Conservation (phyloP, 331 rosid species). For the Dryas integrifolia region DNA sequence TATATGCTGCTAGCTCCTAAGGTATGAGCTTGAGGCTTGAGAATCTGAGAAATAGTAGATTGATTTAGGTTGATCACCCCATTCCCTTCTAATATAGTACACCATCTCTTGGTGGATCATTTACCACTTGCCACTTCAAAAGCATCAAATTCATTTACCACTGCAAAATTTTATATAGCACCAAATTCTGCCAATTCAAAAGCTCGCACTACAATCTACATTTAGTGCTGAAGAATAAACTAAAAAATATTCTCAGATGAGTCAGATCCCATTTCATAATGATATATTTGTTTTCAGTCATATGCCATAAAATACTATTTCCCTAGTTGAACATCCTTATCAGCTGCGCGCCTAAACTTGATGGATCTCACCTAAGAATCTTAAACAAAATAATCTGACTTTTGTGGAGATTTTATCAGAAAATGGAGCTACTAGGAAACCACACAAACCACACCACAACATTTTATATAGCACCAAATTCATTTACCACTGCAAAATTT, state of each 20-base stretch:
- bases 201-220: neutral
- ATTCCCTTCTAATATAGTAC: too few species aligned
- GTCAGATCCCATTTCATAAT: neutral
- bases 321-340: neutral
- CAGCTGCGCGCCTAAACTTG: neutral
- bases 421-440: neutral
- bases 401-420: neutral
- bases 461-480: too few species aligned
- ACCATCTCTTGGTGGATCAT: too few species aligned
- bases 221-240: neutral
- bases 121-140: too few species aligned
- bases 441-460: neutral
- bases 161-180: too few species aligned
- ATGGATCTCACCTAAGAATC: neutral
- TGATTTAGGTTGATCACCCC: too few species aligned
- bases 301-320: neutral
- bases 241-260: neutral
- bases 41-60: too few species aligned
- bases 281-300: neutral
- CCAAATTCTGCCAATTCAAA: neutral
- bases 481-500: too few species aligned
- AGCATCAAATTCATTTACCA: too few species aligned
- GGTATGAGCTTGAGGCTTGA: too few species aligned
- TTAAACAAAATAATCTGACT: conserved; percentile 1
- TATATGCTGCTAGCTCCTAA: too few species aligned